Base-by-base conservation (phyloP, 352 stramenopile genomes). In the Phytophthora citrophthora region DNA sequence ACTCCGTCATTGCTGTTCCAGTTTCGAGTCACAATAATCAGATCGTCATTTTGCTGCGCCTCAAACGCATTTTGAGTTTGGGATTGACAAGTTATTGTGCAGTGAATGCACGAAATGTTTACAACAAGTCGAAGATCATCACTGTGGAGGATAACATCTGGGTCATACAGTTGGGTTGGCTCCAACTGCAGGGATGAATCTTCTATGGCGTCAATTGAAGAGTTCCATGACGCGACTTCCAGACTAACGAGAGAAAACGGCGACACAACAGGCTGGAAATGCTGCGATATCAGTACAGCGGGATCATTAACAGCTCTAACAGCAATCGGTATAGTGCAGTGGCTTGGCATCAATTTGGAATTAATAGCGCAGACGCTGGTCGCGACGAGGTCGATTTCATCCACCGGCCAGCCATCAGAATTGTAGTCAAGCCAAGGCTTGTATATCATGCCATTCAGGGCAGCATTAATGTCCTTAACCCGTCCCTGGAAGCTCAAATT, bases 361-460 rank as follows among this genome's bases (percentile, higher is more conserved):
- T 24, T 48, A 41, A 51, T 31, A 36, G 48, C 5, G 34, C 54
- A 64, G 58, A 45, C 38, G 34, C 24, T 68, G 23, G 45, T 68
- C 34, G 58, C 46, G 8, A 18, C 10, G 8, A 85, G 38, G 9
- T 13, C 27, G 26, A 90, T 79, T 36, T 72, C 77, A 5, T 84
- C 61, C 10, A 71, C 51, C 9, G 74, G 55, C 39, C 70, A 69
- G 23, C 65, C 68, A 40, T 65, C 56, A 11, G 83, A 82, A 69
- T 86, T 83, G 34, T 81, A 91, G 51, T 91, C 54, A 3, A 68
- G 55, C 18, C 61, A 61, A 1, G 78, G 76, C 16, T 77, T 80
- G 49, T 81, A 93, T 49, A 91, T 70, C 51, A 93, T 70, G 8
- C 76, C 78, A 8, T 40, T 43, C 24, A 93, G 64, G 10, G 82